Percentiles rank a stretch among this genome's conserved stretches.
These are phyloP conservation scores for Combretum micranthum DNA, from an alignment of 345 rosid genomes.

Conservation along the genomic window DNA sequence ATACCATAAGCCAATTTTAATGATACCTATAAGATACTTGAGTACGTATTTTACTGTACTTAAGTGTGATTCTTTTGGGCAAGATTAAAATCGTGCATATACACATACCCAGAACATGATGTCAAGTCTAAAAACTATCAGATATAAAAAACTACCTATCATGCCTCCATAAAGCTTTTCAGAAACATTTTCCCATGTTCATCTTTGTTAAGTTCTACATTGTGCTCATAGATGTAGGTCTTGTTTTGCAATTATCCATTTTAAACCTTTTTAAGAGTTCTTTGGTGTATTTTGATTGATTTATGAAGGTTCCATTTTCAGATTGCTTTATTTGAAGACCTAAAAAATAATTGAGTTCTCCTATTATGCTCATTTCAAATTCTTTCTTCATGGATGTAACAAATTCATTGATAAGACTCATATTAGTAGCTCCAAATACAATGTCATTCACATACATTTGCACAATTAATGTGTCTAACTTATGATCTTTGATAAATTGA, in stretches of 20 bases:
- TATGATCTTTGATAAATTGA: too few relatives aligned
- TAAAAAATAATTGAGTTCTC: background rate
- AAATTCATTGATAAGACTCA: too few relatives aligned
- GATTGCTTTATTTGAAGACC: background rate
- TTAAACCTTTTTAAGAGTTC: background rate
- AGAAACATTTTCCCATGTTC: background rate
- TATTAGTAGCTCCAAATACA: too few relatives aligned
- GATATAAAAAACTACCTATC: background rate
- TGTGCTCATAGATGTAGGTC: too few relatives aligned
- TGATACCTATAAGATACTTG: background rate
- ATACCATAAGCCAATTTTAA: too few relatives aligned
- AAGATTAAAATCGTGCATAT: background rate
- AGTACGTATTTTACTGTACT: background rate
- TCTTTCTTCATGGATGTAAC: background rate
- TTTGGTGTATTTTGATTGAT: background rate
- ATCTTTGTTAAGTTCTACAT: background rate
- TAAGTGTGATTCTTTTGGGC: background rate
- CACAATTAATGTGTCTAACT: too few relatives aligned
- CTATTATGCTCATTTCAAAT: background rate
- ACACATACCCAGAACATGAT: background rate
- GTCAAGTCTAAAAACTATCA: background rate
- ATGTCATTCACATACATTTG: too few relatives aligned
- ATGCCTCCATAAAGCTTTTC: background rate
- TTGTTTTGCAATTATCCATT: background rate
- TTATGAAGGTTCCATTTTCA: background rate